These are phyloP conservation scores for Amylostereum areolatum DNA, from an alignment of 1,284 basidiomycete genomes.

Conservation along the genomic window DNA sequence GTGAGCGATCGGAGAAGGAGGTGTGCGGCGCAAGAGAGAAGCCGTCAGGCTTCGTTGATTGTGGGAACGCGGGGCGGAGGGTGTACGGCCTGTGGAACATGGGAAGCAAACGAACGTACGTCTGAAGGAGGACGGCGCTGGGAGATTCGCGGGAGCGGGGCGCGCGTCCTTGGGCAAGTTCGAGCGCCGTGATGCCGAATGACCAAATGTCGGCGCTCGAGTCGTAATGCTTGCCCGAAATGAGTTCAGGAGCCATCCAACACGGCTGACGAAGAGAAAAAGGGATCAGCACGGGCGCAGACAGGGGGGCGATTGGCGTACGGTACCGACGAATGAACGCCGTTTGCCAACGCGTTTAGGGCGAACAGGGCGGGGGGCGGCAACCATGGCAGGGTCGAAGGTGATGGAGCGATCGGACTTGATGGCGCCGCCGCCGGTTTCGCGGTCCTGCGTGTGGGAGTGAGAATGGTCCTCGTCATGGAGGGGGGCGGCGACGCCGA, in stretches of 20 bases:
- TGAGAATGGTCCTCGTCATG: constrained; percentile 46
- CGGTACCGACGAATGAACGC: constrained; percentile 87
- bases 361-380: constrained; percentile 14
- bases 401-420: constrained; percentile 25
- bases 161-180: constrained; percentile 78
- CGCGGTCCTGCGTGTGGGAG: constrained; percentile 8
- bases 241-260: constrained; percentile 93
- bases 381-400: constrained; percentile 22
- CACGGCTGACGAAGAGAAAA: constrained; percentile 52
- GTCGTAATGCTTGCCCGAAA: constrained; percentile 80
- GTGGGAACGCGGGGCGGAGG: no score
- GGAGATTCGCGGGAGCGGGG: constrained; percentile 75
- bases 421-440: neutral
- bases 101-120: constrained; percentile 32
- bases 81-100: no score
- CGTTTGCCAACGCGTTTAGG: constrained; percentile 58
- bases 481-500: constrained; percentile 82
- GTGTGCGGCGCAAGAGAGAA: constrained; percentile 1
- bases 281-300: neutral
- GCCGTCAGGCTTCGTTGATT: no score
- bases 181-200: constrained; percentile 85
- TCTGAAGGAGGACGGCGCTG: constrained; percentile 71
- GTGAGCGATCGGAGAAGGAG: constrained; percentile 13
- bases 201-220: constrained; percentile 88
- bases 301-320: constrained; percentile 26